These are phyloP conservation scores for Meyerozyma smithsonii DNA, from an alignment of 1,139 yeast species.

Conservation along the genomic window DNA sequence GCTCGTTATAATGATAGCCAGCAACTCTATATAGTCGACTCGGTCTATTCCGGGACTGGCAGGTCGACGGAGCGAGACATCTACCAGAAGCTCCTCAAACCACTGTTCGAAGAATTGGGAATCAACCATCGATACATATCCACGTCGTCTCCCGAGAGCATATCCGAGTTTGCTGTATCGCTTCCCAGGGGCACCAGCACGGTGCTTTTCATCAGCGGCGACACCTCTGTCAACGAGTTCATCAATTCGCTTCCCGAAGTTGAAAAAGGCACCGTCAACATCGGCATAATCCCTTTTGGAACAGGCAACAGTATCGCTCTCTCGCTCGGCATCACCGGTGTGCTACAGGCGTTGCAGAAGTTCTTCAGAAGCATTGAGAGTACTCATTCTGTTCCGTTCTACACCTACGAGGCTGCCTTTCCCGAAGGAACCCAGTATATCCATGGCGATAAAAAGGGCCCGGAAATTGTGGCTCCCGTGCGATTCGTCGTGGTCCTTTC, in stretches of 20 bases:
- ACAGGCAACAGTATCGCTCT: constrained; percentile 81
- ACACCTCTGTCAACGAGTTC: constrained; percentile 77
- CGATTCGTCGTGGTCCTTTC: constrained; percentile 67
- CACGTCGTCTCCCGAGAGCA: constrained; percentile 32
- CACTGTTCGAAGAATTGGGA: constrained; percentile 35
- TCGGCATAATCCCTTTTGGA: constrained; percentile 59
- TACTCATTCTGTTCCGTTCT: constrained; percentile 31
- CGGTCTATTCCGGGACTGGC: constrained; percentile 55
- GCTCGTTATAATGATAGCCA: not conserved
- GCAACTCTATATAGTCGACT: constrained; percentile 36
- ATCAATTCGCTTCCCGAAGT: constrained; percentile 43
- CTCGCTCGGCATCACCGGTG: constrained; percentile 45
- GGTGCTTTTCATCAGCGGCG: constrained; percentile 73
- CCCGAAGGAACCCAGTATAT: constrained; percentile 41
- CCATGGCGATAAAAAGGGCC: constrained; percentile 17
- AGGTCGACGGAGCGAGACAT: constrained; percentile 35
- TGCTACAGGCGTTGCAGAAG: constrained; percentile 36
- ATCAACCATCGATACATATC: constrained; percentile 33
- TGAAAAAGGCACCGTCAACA: constrained; percentile 7
- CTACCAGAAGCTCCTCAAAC: constrained; percentile 38
- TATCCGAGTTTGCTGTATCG: constrained; percentile 28
- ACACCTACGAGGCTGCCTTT: constrained; percentile 50
- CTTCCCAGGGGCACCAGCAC: constrained; percentile 27
- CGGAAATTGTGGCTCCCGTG: constrained; percentile 20
- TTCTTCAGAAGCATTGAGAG: constrained; percentile 27